Conservation (phyloP, 768 basidiomycete species). For the Dendrothele bispora region DNA sequence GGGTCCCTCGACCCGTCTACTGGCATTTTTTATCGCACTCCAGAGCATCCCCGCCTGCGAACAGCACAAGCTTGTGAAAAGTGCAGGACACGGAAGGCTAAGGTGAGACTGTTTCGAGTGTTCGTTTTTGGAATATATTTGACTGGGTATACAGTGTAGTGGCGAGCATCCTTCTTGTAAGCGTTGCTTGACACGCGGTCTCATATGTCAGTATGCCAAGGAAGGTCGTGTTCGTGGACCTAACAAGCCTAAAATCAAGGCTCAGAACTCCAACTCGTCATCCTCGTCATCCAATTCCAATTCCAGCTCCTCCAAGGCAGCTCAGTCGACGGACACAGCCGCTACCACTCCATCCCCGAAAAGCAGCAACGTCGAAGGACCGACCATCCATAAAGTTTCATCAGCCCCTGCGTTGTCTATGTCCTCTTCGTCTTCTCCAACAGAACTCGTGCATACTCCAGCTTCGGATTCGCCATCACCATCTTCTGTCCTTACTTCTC, state of each 20-base stretch:
- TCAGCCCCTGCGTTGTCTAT: no score
- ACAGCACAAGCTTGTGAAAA: slow-evolving; percentile 79
- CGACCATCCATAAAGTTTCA: no score
- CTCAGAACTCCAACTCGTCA: no score
- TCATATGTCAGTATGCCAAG: slow-evolving; percentile 65
- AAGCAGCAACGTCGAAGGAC: no score
- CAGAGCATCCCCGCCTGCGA: slow-evolving; percentile 63
- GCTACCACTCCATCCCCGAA: no score
- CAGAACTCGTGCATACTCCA: no score
- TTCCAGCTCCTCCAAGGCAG: no score
- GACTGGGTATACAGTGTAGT: slow-evolving; percentile 49
- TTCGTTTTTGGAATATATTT: neutral
- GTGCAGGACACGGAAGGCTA: slow-evolving; percentile 71
- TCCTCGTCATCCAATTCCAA: no score
- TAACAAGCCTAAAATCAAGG: slow-evolving; percentile 6
- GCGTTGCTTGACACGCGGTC: slow-evolving; percentile 58
- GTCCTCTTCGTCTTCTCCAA: no score
- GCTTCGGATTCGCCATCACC: no score
- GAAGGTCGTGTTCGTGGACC: slow-evolving; percentile 61
- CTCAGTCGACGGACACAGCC: no score
- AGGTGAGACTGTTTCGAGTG: slow-evolving; percentile 48
- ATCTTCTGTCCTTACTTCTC: no score
- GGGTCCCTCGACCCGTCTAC: slow-evolving; percentile 66
- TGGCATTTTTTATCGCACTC: slow-evolving; percentile 62
- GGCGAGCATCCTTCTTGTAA: slow-evolving; percentile 71